phyloP scores from a whole-genome alignment of 768 basidiomycete genomes.

The Leccinum subtestaceum region DNA sequence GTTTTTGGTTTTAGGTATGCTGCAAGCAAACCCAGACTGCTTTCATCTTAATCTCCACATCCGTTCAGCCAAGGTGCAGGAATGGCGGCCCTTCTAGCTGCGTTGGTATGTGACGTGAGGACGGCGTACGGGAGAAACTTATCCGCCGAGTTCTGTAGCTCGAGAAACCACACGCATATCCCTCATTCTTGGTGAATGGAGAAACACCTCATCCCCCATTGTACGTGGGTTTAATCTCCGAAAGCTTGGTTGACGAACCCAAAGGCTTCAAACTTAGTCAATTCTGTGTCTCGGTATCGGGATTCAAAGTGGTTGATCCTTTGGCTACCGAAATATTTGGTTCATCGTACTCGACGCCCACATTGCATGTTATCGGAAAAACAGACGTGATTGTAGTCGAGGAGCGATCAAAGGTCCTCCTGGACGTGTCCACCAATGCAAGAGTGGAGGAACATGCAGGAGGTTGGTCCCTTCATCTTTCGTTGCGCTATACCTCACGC shows the following conservation, averaged over 20 bases:
- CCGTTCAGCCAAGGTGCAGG: constrained; percentile 68
- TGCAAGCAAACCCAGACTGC: neutral
- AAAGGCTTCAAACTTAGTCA: constrained; percentile 38
- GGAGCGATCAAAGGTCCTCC: constrained; percentile 60
- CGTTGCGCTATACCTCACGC: neutral
- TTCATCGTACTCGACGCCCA: constrained; percentile 60
- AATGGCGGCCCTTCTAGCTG: constrained; percentile 66
- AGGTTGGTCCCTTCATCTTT: constrained; percentile 46
- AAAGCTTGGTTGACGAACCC: neutral
- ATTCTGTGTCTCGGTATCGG: constrained; percentile 76
- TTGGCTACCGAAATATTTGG: constrained; percentile 50
- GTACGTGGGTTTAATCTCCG: constrained; percentile 38
- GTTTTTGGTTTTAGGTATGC: constrained; percentile 75
- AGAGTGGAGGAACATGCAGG: constrained; percentile 78
- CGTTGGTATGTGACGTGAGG: constrained; percentile 50
- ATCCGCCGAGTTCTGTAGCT: constrained; percentile 37
- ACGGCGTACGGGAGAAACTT: neutral
- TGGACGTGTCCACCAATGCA: constrained; percentile 51
- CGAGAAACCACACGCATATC: constrained; percentile 50
- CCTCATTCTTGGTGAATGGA: constrained; percentile 62
- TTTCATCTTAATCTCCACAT: constrained; percentile 6
- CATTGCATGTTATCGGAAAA: constrained; percentile 74
- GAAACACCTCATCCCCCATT: constrained; percentile 71
- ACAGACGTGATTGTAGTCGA: constrained; percentile 72
- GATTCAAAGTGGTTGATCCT: constrained; percentile 54